phyloP scores from a whole-genome alignment of 306 rosid genomes.

The Alnus rubra region DNA sequence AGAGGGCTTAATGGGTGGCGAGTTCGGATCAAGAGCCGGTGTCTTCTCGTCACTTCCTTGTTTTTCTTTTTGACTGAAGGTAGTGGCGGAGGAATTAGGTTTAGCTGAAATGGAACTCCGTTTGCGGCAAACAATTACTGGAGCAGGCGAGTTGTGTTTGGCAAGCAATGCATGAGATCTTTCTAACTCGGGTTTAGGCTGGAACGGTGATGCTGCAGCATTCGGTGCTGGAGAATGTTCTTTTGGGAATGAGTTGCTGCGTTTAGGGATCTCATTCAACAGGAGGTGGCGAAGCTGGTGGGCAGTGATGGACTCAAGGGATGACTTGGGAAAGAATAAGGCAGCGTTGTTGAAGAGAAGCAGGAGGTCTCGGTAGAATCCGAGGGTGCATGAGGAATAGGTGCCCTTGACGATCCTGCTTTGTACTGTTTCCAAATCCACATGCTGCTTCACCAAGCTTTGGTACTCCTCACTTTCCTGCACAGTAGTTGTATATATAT shows the following conservation, averaged over 20 bases:
- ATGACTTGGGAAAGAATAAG: constrained; percentile 57
- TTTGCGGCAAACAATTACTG: constrained; percentile 81
- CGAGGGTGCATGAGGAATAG: constrained; percentile 42
- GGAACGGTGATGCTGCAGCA: constrained; percentile 2
- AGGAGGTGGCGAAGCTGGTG: constrained; percentile 46
- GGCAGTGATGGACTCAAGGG: constrained; percentile 46
- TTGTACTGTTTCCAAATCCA: constrained; percentile 63
- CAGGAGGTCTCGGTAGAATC: constrained; percentile 65
- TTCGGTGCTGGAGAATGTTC: constrained; percentile 35
- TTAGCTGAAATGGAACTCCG: constrained; percentile 53
- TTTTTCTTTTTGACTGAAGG: constrained; percentile 45
- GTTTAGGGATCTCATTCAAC: constrained; percentile 26
- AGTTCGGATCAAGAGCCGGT: constrained; percentile 43
- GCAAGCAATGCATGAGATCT: constrained; percentile 52
- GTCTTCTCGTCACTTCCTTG: constrained; percentile 42
- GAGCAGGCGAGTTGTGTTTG: constrained; percentile 55
- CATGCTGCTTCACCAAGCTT: constrained; percentile 50
- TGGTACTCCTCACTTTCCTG: constrained; percentile 64
- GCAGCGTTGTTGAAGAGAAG: constrained; percentile 61
- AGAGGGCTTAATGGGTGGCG: constrained; percentile 35
- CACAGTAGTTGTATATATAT: not conserved
- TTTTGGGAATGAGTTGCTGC: constrained; percentile 33
- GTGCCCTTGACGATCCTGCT: constrained; percentile 47
- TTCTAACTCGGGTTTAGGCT: constrained; percentile 38
- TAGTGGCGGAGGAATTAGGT: constrained; percentile 38